Conservation (phyloP, 768 basidiomycete species). For the Russula sp. region DNA sequence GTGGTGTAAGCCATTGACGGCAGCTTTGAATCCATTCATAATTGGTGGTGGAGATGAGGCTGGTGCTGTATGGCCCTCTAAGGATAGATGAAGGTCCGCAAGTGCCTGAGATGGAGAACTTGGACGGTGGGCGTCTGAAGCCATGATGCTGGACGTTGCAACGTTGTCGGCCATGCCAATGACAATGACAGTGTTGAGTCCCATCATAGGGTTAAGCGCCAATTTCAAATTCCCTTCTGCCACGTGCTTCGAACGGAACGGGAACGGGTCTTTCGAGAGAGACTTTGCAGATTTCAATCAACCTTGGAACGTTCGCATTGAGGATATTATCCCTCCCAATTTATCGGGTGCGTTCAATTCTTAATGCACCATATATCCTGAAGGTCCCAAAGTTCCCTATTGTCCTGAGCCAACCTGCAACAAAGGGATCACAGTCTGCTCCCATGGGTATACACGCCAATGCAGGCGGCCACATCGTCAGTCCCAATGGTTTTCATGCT, state of each 20-base stretch:
- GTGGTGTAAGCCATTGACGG: slow-evolving; percentile 24
- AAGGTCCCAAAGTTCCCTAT: too few relatives aligned
- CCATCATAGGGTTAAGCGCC: neutral
- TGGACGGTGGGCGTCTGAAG: slow-evolving; percentile 7
- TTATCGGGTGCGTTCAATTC: too few relatives aligned
- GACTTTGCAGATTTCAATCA: neutral
- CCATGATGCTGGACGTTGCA: slow-evolving; percentile 13
- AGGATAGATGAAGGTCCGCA: slow-evolving; percentile 24
- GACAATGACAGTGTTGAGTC: neutral
- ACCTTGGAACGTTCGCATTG: too few relatives aligned
- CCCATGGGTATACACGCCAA: too few relatives aligned
- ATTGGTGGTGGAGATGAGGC: slow-evolving; percentile 23
- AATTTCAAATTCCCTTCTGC: neutral
- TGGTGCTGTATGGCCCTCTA: slow-evolving; percentile 24
- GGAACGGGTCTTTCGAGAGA: too few relatives aligned
- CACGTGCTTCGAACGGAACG: neutral
- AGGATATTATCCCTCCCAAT: too few relatives aligned
- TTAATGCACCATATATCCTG: too few relatives aligned
- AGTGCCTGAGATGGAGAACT: slow-evolving; percentile 11
- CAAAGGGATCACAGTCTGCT: too few relatives aligned
- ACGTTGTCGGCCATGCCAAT: neutral
- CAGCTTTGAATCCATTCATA: slow-evolving; percentile 24
- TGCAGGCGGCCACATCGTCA: too few relatives aligned
- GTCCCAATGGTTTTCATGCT: too few relatives aligned
- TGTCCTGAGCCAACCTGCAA: too few relatives aligned